phyloP scores from a whole-genome alignment of 495 filamentous ascomycete species.

The Annulohypoxylon maeteangense region DNA sequence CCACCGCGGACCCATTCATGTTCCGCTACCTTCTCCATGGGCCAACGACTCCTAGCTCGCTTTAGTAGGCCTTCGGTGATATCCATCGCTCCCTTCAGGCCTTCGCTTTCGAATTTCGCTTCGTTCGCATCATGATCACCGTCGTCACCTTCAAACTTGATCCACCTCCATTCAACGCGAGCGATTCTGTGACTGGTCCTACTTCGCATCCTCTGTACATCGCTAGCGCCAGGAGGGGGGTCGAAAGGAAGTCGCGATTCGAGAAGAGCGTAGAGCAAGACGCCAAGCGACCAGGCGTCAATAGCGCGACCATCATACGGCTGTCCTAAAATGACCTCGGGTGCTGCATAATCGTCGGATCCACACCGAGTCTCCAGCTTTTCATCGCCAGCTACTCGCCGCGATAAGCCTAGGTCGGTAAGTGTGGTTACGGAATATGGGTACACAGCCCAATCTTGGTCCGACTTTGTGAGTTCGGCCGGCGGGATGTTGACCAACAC shows the following conservation, averaged over 20 bases:
- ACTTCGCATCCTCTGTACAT: constrained; percentile 75
- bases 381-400: constrained; percentile 79
- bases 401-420: constrained; percentile 91
- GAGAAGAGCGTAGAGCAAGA: constrained; percentile 91
- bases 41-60: constrained; percentile 78
- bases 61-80: constrained; percentile 86
- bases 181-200: constrained; percentile 93
- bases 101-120: constrained; percentile 64
- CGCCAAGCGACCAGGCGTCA: constrained; percentile 95
- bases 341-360: constrained; percentile 95
- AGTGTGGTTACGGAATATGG: constrained; percentile 85
- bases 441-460: constrained; percentile 72
- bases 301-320: constrained; percentile 92
- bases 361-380: constrained; percentile 91
- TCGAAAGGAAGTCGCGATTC: constrained; percentile 94
- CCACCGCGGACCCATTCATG: constrained; percentile 80
- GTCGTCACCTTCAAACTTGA: constrained; percentile 78
- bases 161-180: constrained; percentile 93
- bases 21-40: constrained; percentile 73
- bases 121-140: constrained; percentile 65
- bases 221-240: constrained; percentile 76
- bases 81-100: constrained; percentile 76
- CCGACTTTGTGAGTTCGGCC: constrained; percentile 55
- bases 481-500: constrained; percentile 86
- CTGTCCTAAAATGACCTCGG: constrained; percentile 94